Conservation (phyloP, 1,284 basidiomycete genomes). For the Earliella scabrosa region DNA sequence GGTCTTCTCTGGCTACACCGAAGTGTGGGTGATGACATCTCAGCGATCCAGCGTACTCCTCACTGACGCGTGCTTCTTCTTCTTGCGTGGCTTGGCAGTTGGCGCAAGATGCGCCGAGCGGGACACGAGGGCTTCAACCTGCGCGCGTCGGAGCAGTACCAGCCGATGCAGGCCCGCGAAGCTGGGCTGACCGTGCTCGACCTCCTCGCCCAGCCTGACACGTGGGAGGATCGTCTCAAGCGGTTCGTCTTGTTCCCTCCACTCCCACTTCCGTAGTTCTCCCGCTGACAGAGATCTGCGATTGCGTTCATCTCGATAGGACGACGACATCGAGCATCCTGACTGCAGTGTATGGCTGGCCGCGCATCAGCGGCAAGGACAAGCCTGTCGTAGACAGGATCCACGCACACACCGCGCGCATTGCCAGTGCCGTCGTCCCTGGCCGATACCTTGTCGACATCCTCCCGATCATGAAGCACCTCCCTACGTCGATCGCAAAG, state of each 20-base stretch:
- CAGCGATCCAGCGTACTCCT: not conserved
- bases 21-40: not conserved
- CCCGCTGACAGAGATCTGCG: too few relatives aligned
- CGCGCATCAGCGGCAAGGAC: constrained; percentile 1
- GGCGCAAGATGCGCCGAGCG: constrained; percentile 14
- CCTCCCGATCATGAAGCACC: constrained; percentile 13
- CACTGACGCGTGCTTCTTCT: not conserved
- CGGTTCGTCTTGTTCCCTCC: not conserved
- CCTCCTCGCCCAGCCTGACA: not conserved
- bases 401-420: constrained; percentile 20
- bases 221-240: constrained; percentile 1
- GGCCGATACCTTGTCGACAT: constrained; percentile 18
- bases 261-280: not conserved
- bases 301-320: too few relatives aligned
- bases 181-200: constrained; percentile 1
- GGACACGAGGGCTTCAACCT: constrained; percentile 13
- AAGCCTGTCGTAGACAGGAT: constrained; percentile 18
- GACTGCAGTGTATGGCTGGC: constrained; percentile 3
- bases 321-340: constrained; percentile 1
- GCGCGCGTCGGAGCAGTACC: constrained; percentile 2
- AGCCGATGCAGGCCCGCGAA: constrained; percentile 3
- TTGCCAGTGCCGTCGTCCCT: constrained; percentile 26
- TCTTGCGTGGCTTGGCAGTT: not conserved
- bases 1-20: constrained; percentile 1
- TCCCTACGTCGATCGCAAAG: constrained; percentile 6